phyloP scores from a whole-genome alignment of 1,284 basidiomycete species.

The Cryptococcus maquisensis region DNA sequence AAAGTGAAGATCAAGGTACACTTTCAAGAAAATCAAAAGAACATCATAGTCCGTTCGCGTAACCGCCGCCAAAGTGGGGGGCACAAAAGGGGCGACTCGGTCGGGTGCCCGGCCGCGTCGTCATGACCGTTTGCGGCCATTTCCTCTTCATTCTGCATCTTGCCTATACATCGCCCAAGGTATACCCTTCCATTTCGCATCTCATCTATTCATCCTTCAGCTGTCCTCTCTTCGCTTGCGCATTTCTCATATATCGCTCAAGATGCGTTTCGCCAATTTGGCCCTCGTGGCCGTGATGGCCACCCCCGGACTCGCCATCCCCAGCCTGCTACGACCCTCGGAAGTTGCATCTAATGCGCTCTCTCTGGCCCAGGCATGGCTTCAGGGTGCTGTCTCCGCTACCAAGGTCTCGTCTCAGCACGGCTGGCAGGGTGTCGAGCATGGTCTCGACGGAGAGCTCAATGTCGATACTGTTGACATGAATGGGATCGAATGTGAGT shows the following conservation, averaged over 20 bases:
- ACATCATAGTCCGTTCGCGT: neutral
- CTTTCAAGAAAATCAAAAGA: too few relatives aligned
- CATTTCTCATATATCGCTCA: neutral
- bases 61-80: neutral
- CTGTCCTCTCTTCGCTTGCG: too few relatives aligned
- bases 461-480: constrained; percentile 53
- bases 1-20: too few relatives aligned
- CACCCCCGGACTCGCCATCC: constrained; percentile 19
- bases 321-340: constrained; percentile 19
- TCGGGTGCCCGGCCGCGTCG: neutral
- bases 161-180: neutral
- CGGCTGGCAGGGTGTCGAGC: constrained; percentile 44
- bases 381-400: constrained; percentile 21
- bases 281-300: constrained; percentile 19
- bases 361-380: constrained; percentile 27
- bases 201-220: neutral
- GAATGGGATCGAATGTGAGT: constrained; percentile 63
- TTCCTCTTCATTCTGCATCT: neutral
- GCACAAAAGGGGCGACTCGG: neutral
- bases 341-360: constrained; percentile 20
- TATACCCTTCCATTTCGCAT: neutral
- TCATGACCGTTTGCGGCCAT: neutral
- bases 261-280: constrained; percentile 21
- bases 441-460: constrained; percentile 50
- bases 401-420: constrained; percentile 6